A percentile compares a stretch with the other conserved stretches of the same genome.
phyloP scores from a whole-genome alignment of 2,329 filamentous ascomycete genomes.

The Magnaporthales sp. region DNA sequence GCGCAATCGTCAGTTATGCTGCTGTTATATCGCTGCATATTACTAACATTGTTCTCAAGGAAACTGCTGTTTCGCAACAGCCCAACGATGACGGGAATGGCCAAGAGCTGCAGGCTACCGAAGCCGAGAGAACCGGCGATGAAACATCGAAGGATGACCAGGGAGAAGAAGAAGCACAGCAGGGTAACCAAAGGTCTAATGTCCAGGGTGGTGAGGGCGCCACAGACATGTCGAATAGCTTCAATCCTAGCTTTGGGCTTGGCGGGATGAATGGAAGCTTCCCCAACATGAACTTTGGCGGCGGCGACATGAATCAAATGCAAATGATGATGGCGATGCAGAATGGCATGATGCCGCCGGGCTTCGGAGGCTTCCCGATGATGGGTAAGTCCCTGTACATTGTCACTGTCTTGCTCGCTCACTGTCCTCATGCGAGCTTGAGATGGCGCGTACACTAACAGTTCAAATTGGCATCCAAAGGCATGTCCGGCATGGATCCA shows the following conservation, averaged over 20 bases:
- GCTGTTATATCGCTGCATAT: background rate
- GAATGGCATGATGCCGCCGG: conserved; percentile 50
- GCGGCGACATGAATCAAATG: conserved; percentile 66
- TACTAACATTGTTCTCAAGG: background rate
- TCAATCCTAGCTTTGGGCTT: conserved; percentile 16
- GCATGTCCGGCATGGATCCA: conserved; percentile 78
- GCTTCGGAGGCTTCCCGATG: conserved; percentile 56
- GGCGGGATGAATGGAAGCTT: conserved; percentile 40
- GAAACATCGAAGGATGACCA: background rate
- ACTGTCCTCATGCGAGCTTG: background rate
- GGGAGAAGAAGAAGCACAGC: background rate
- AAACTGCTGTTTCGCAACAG: background rate
- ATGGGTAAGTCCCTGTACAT: conserved; percentile 62
- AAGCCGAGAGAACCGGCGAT: background rate
- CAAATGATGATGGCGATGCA: conserved; percentile 74
- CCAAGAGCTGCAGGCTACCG: conserved; percentile 5
- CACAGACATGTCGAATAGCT: conserved; percentile 5
- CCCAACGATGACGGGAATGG: background rate
- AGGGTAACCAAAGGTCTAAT: background rate
- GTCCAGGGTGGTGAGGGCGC: conserved; percentile 3
- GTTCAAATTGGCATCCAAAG: conserved; percentile 26
- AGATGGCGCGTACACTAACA: background rate
- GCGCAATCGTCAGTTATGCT: background rate
- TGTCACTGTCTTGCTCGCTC: background rate
- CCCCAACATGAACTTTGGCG: conserved; percentile 52